phyloP scores from a whole-genome alignment of 2,329 filamentous ascomycete genomes.

The Hypoxylon sp. region DNA sequence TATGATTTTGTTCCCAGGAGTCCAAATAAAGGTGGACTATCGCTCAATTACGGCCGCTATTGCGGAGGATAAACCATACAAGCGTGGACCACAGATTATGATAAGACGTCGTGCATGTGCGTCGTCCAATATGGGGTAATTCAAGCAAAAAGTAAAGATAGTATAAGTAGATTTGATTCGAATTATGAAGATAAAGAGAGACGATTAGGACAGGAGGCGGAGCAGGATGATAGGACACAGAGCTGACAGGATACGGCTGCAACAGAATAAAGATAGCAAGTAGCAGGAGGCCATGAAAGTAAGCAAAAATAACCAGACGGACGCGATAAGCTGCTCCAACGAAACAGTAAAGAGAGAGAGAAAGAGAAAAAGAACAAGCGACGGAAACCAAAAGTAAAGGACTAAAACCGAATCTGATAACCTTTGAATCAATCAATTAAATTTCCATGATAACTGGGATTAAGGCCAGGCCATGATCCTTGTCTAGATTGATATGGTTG shows the following conservation, averaged over 20 bases:
- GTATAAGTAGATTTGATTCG: background rate
- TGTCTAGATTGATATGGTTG: conserved; percentile 23
- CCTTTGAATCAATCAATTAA: conserved; percentile 42
- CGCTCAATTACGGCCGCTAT: conserved; percentile 13
- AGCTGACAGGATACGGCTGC: conserved; percentile 25
- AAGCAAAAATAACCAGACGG: conserved; percentile 10
- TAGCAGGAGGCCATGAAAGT: conserved; percentile 21
- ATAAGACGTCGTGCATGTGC: conserved; percentile 28
- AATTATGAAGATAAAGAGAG: conserved; percentile 8
- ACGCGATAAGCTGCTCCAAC: conserved; percentile 26
- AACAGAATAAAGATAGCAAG: conserved; percentile 27
- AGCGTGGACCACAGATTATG: conserved; percentile 5
- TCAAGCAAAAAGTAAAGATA: conserved; percentile 10
- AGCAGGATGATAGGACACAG: conserved; percentile 10
- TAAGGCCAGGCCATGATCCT: conserved; percentile 42
- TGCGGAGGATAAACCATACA: conserved; percentile 13
- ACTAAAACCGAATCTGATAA: conserved; percentile 20
- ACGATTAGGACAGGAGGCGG: background rate
- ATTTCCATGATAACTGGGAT: conserved; percentile 43
- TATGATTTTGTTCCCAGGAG: conserved; percentile 14
- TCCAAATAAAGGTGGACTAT: conserved; percentile 2
- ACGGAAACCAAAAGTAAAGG: conserved; percentile 13
- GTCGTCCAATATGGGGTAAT: conserved; percentile 23
- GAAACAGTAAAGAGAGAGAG: conserved; percentile 9
- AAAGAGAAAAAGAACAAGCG: conserved; percentile 7